A percentile compares a stretch with the other conserved stretches of the same genome.
These are phyloP conservation scores for Stephanodiscus minutulus DNA, from an alignment of 108 stramenopile genomes.

Conservation along the genomic window DNA sequence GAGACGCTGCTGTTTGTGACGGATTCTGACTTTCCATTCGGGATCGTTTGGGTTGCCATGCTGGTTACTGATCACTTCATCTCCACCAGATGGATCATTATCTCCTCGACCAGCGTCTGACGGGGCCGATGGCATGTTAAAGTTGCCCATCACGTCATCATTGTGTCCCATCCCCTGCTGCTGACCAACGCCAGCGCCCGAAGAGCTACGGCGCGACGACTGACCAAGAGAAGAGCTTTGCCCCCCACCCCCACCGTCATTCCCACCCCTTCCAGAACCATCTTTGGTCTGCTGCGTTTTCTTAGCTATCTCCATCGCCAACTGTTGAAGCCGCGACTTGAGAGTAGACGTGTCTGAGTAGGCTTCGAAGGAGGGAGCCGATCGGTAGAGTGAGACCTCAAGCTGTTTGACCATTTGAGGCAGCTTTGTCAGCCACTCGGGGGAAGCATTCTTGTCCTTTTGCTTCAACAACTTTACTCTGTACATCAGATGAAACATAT, in stretches of 20 bases:
- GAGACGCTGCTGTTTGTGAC: constrained; percentile 97
- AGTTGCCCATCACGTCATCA: neutral
- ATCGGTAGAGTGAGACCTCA: constrained; percentile 92
- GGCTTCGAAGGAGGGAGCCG: constrained; percentile 85
- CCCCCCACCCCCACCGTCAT: constrained; percentile 1
- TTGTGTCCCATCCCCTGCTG: constrained; percentile 6
- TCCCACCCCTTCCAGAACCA: constrained; percentile 10
- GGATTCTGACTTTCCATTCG: constrained; percentile 87
- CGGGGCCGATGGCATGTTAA: neutral
- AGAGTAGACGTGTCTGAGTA: constrained; percentile 87
- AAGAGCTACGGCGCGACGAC: neutral
- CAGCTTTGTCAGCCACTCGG: constrained; percentile 89
- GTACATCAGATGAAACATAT: neutral
- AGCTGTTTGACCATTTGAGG: constrained; percentile 96
- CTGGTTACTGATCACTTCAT: constrained; percentile 21
- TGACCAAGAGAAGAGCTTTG: constrained; percentile 16
- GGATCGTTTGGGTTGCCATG: constrained; percentile 72
- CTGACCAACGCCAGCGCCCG: neutral
- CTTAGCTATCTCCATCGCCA: constrained; percentile 87
- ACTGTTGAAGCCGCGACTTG: constrained; percentile 85
- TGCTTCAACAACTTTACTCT: constrained; percentile 90
- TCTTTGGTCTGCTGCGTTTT: constrained; percentile 63
- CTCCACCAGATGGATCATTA: constrained; percentile 8
- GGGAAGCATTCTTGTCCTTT: constrained; percentile 87
- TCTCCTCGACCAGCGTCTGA: constrained; percentile 16